Evolutionary conservation across 768 basidiomycete species (phyloP).

Genomic region (Naganishia kalamii): DNA sequence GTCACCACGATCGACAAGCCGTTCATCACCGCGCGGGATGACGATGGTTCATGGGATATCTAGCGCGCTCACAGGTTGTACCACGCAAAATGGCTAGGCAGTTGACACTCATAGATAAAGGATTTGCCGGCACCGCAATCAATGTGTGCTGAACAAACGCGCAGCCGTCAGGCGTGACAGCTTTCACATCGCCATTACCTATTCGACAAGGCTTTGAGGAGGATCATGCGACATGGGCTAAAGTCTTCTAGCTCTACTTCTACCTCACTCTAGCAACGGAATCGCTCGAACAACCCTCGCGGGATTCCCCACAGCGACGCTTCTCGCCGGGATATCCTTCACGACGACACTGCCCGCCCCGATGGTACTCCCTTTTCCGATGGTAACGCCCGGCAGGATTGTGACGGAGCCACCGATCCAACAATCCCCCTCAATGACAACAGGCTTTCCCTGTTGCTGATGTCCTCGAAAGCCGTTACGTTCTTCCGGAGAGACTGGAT

Average conservation of each 20-base stretch:
- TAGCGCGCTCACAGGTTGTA: not conserved
- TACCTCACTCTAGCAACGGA: not conserved
- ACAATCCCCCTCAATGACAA: slow-evolving; percentile 46
- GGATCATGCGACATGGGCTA: too few species aligned
- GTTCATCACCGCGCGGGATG: slow-evolving; percentile 14
- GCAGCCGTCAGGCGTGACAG: too few species aligned
- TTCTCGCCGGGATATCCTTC: slow-evolving; percentile 34
- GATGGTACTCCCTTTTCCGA: slow-evolving; percentile 43
- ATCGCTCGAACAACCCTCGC: slow-evolving; percentile 44
- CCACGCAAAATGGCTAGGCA: too few species aligned
- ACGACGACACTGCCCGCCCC: slow-evolving; percentile 46
- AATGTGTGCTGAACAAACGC: too few species aligned
- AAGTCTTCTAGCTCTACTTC: too few species aligned
- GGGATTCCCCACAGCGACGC: slow-evolving; percentile 46
- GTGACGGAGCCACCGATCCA: slow-evolving; percentile 46
- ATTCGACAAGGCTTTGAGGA: too few species aligned
- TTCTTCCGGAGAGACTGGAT: slow-evolving; percentile 37
- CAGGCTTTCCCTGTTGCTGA: slow-evolving; percentile 40
- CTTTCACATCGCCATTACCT: too few species aligned
- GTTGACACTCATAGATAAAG: too few species aligned
- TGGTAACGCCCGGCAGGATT: slow-evolving; percentile 41
- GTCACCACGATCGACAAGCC: slow-evolving; percentile 22
- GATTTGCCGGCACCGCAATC: too few species aligned
- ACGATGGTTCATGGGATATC: slow-evolving; percentile 25
- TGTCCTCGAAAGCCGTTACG: slow-evolving; percentile 40